Evolutionary conservation across 768 basidiomycete genomes (phyloP).

Genomic region (Tricholoma sp.): DNA sequence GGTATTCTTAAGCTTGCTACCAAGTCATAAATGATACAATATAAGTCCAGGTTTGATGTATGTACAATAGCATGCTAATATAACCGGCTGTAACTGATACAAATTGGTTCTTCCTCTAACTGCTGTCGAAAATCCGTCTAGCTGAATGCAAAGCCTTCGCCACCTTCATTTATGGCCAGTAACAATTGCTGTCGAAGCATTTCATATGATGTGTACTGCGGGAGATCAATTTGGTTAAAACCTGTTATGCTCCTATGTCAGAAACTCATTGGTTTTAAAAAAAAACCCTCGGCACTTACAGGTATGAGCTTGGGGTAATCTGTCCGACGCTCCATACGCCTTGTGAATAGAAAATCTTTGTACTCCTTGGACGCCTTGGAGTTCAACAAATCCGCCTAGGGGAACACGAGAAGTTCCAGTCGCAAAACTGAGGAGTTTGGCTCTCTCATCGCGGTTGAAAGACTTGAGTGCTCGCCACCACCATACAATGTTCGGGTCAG

Average conservation of each 20-base stretch:
- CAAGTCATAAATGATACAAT: too few species aligned
- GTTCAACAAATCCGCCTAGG: slow-evolving; percentile 87
- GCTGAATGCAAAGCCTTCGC: slow-evolving; percentile 90
- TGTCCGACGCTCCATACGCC: slow-evolving; percentile 81
- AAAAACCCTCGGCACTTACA: slow-evolving; percentile 44
- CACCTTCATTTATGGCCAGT: slow-evolving; percentile 92
- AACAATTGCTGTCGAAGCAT: slow-evolving; percentile 88
- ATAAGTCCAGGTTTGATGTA: slow-evolving; percentile 12
- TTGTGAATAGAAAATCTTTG: slow-evolving; percentile 95
- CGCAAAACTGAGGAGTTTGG: slow-evolving; percentile 96
- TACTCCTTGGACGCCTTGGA: slow-evolving; percentile 93
- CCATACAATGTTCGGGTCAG: slow-evolving; percentile 96
- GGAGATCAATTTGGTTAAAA: slow-evolving; percentile 93
- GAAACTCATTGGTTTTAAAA: slow-evolving; percentile 6
- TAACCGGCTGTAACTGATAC: slow-evolving; percentile 6
- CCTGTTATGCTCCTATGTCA: slow-evolving; percentile 36
- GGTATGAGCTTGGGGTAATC: slow-evolving; percentile 86
- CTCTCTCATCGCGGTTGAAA: slow-evolving; percentile 93
- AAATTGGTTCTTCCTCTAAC: slow-evolving; percentile 1
- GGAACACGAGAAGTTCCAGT: slow-evolving; percentile 92
- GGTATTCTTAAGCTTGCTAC: too few species aligned
- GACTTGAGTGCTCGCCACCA: slow-evolving; percentile 99
- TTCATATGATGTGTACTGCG: slow-evolving; percentile 94
- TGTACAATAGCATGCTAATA: slow-evolving; percentile 12
- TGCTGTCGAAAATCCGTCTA: slow-evolving; percentile 16